Evolutionary conservation across 352 stramenopile species (phyloP).

Genomic region (Achlya hypogyna): DNA sequence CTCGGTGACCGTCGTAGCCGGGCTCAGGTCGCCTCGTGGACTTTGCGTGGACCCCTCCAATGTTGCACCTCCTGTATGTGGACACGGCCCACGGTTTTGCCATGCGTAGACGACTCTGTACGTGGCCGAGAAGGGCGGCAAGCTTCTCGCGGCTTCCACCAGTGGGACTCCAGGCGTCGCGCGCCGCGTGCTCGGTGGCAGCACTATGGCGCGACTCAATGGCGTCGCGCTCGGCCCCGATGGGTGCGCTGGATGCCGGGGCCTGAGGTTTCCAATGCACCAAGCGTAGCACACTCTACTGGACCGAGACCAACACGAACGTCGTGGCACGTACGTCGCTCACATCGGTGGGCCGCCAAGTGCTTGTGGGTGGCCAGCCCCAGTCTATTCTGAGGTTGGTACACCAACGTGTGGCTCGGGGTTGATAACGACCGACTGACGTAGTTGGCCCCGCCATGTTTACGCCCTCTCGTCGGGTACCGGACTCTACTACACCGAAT

Average conservation of each 20-base stretch:
- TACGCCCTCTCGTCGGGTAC: background rate
- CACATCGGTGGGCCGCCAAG: background rate
- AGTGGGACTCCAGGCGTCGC: background rate
- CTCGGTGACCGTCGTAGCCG: background rate
- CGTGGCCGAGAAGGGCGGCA: conserved; percentile 11
- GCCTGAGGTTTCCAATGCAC: background rate
- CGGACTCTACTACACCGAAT: conserved; percentile 7
- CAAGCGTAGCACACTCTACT: conserved; percentile 9
- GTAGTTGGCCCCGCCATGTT: conserved; percentile 18
- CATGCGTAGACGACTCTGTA: conserved; percentile 6
- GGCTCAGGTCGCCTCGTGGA: conserved; percentile 4
- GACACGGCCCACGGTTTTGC: background rate
- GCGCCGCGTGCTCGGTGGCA: background rate
- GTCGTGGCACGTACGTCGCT: background rate
- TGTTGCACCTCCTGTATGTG: background rate
- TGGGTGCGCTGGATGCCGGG: background rate
- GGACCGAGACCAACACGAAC: conserved; percentile 13
- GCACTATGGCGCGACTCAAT: conserved; percentile 1
- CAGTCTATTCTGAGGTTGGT: background rate
- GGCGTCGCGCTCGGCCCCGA: background rate
- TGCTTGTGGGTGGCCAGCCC: background rate
- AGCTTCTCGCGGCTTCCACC: background rate
- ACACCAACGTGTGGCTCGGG: background rate
- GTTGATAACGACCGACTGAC: background rate
- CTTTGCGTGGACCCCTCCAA: background rate